These are phyloP conservation scores for Arthrobotrys entomopaga DNA, from an alignment of 2,329 filamentous ascomycete species.

Conservation along the genomic window DNA sequence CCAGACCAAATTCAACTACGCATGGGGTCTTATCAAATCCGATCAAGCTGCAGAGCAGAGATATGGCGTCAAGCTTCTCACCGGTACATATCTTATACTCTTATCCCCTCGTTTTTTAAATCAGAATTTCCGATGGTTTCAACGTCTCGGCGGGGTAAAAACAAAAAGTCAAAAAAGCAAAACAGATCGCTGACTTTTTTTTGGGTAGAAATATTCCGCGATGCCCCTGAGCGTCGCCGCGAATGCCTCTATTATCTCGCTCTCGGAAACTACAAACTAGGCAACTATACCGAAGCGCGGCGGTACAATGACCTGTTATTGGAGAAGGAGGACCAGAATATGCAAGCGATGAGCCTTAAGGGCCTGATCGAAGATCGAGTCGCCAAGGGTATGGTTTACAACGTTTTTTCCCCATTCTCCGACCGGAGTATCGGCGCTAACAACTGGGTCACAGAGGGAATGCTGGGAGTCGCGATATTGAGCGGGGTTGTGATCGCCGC, in stretches of 20 bases:
- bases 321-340: conserved; percentile 88
- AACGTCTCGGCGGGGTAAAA: conserved; percentile 31
- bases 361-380: conserved; percentile 95
- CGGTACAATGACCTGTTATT: conserved; percentile 93
- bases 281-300: conserved; percentile 94
- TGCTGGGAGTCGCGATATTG: conserved; percentile 93
- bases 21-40: conserved; percentile 98
- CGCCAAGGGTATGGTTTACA: conserved; percentile 68
- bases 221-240: conserved; percentile 87
- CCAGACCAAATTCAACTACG: conserved; percentile 99
- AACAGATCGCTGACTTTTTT: neutral
- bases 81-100: conserved; percentile 44
- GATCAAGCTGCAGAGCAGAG: conserved; percentile 85
- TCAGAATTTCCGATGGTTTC: neutral
- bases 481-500: conserved; percentile 92
- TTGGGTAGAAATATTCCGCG: conserved; percentile 89
- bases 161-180: conserved; percentile 5
- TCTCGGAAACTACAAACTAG: conserved; percentile 96
- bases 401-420: no score
- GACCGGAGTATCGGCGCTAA: conserved; percentile 10
- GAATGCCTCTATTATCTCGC: conserved; percentile 99
- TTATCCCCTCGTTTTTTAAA: neutral
- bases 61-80: conserved; percentile 86
- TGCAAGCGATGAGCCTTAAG: conserved; percentile 88
- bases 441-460: conserved; percentile 70